A percentile compares a stretch with the other conserved stretches of the same genome.
These are phyloP conservation scores for Metrosideros polymorpha DNA, from an alignment of 441 rosid species.

Conservation along the genomic window DNA sequence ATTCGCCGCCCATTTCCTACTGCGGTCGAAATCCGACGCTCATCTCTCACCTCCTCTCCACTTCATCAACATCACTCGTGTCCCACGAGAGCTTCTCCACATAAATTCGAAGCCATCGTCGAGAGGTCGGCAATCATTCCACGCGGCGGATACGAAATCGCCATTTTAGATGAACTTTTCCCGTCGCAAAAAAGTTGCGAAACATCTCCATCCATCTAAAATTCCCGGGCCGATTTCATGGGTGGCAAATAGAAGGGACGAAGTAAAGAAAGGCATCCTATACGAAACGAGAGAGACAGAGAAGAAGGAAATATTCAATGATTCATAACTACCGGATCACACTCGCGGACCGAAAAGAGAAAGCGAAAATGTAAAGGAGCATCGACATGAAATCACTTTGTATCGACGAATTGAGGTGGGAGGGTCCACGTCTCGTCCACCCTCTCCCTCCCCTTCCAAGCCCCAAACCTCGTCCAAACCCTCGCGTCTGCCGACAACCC, in stretches of 20 bases:
- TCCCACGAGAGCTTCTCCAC: background rate
- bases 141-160: background rate
- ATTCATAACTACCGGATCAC: no score
- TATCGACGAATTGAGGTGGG: background rate
- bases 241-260: background rate
- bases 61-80: background rate
- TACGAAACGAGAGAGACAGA: background rate
- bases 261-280: background rate
- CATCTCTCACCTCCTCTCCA: background rate
- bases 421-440: background rate
- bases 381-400: background rate
- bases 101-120: background rate
- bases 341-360: no score
- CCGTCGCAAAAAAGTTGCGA: fast-evolving
- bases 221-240: background rate
- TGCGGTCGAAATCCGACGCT: background rate
- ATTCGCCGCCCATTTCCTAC: background rate
- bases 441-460: background rate
- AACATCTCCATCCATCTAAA: background rate
- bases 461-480: background rate
- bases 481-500: background rate
- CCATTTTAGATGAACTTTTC: background rate
- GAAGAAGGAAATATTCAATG: no score
- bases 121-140: background rate
- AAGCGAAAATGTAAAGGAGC: background rate